These are phyloP conservation scores for Herpetospermum pedunculosum DNA, from an alignment of 306 rosid species.

Conservation along the genomic window DNA sequence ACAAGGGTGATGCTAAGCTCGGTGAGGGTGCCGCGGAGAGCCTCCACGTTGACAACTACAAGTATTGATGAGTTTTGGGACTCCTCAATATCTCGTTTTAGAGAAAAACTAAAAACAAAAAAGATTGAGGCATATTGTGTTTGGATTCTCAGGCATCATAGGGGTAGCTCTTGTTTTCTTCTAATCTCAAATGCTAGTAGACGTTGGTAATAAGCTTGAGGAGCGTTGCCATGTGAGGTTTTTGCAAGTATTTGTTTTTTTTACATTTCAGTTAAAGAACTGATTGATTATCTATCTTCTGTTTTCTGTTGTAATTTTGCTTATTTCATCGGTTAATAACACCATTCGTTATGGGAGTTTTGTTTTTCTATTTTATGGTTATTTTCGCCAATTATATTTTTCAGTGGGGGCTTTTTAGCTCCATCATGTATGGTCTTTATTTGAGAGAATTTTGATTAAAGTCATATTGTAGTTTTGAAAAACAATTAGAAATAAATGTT, in stretches of 20 bases:
- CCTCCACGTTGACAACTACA: slow-evolving; percentile 56
- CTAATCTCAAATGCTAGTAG: not conserved
- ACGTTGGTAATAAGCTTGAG: slow-evolving; percentile 4
- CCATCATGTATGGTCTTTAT: too few species aligned
- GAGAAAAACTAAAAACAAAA: not conserved
- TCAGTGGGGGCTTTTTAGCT: too few species aligned
- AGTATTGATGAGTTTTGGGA: slow-evolving; percentile 16
- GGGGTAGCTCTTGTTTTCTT: not conserved
- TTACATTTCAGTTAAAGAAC: slow-evolving; percentile 6
- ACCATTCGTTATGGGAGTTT: not conserved
- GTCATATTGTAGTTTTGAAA: too few species aligned
- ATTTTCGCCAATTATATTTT: too few species aligned
- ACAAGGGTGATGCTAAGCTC: slow-evolving; percentile 49
- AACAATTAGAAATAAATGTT: too few species aligned
- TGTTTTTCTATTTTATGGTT: too few species aligned
- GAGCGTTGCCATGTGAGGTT: not conserved
- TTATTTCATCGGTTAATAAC: not conserved
- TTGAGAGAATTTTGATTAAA: too few species aligned
- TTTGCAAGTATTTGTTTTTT: not conserved
- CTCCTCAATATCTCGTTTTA: not conserved
- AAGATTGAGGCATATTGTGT: slow-evolving; percentile 5
- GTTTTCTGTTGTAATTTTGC: not conserved
- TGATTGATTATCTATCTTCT: not conserved
- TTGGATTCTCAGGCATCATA: slow-evolving; percentile 8
- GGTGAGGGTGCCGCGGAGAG: slow-evolving; percentile 57